Conservation (phyloP, 306 rosid genomes). For the Acacia melanoxylon region DNA sequence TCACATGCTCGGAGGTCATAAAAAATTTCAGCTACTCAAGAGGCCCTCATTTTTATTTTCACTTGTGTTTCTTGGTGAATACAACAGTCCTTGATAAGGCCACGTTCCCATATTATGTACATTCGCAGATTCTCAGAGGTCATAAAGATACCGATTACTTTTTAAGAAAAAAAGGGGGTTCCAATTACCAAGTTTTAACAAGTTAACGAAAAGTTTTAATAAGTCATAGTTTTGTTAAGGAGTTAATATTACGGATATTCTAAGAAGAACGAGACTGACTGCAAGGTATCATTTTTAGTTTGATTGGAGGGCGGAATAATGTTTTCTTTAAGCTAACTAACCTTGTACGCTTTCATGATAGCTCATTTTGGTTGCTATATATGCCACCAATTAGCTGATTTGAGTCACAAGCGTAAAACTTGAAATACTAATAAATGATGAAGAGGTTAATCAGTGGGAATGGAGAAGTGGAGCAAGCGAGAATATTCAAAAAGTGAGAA, state of each 20-base stretch:
- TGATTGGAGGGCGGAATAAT: background rate
- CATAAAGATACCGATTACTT: constrained; percentile 15
- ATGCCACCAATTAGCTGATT: background rate
- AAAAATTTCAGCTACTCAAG: background rate
- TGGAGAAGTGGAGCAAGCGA: background rate
- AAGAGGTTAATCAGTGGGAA: background rate
- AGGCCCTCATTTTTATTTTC: constrained; percentile 11
- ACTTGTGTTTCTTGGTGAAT: background rate
- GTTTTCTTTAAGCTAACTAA: too few relatives aligned
- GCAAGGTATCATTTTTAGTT: background rate
- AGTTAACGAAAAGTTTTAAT: too few relatives aligned
- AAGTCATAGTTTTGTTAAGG: too few relatives aligned
- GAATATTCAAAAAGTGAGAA: background rate
- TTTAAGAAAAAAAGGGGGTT: background rate
- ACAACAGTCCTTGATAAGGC: background rate
- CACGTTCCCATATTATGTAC: background rate
- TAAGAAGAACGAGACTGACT: background rate
- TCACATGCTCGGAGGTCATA: background rate
- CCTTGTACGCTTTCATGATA: background rate
- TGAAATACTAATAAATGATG: background rate
- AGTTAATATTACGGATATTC: background rate
- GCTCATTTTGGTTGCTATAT: background rate
- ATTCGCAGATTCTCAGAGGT: constrained; percentile 31
- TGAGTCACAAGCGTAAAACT: background rate
- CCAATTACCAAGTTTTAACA: too few relatives aligned